phyloP scores from a whole-genome alignment of 805 yeast genomes.

The Sungouiella blattae region DNA sequence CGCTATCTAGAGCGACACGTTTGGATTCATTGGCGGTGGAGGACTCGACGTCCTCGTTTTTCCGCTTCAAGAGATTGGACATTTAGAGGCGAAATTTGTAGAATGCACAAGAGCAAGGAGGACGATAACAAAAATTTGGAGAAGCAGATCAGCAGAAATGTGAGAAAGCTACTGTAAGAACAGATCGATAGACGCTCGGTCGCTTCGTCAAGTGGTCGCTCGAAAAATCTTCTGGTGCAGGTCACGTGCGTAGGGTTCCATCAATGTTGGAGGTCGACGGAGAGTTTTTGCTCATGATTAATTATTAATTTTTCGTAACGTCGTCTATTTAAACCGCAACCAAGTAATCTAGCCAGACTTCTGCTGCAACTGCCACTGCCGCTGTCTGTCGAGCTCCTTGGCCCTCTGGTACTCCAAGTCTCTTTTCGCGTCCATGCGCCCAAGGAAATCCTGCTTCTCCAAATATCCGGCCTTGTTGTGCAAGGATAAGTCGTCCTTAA shows the following conservation, averaged over 20 bases:
- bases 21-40: conserved; percentile 51
- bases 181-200: no score
- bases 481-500: conserved; percentile 73
- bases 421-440: conserved; percentile 61
- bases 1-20: conserved; percentile 69
- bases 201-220: no score
- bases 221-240: no score
- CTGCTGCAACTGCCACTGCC: conserved; percentile 18
- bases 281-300: no score
- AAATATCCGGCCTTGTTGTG: conserved; percentile 88
- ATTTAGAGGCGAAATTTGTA: conserved; percentile 6
- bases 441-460: conserved; percentile 86
- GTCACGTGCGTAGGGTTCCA: no score
- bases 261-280: no score
- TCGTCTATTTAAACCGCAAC: no score
- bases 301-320: no score
- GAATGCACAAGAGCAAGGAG: neutral
- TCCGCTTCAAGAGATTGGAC: conserved; percentile 53
- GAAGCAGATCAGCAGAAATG: neutral
- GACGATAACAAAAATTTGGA: no score
- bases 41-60: conserved; percentile 55
- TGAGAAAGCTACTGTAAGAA: no score
- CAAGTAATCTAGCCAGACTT: conserved; percentile 1
- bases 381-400: conserved; percentile 30
- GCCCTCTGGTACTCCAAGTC: conserved; percentile 49